phyloP scores from a whole-genome alignment of 2,329 filamentous ascomycete genomes.

The Hypoxylon sp. region DNA sequence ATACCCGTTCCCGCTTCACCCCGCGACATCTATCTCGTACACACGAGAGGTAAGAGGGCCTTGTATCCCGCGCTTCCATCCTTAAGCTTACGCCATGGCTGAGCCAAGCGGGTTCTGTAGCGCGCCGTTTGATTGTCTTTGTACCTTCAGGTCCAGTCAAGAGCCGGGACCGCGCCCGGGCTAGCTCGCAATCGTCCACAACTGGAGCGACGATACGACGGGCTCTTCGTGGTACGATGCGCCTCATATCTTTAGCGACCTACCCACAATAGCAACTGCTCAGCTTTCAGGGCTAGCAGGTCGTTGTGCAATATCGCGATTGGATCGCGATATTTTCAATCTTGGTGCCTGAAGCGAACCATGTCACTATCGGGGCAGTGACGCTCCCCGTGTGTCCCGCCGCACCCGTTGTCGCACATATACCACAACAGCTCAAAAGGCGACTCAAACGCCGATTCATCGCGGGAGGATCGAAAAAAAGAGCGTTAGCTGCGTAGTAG shows the following conservation, averaged over 20 bases:
- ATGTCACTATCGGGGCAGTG: slow-evolving; percentile 26
- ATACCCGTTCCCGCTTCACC: slow-evolving; percentile 9
- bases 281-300: neutral
- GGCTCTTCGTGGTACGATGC: neutral
- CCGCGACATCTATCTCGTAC: slow-evolving; percentile 12
- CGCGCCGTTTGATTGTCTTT: slow-evolving; percentile 4
- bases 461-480: slow-evolving; percentile 19
- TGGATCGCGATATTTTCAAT: slow-evolving; percentile 34
- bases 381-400: slow-evolving; percentile 12
- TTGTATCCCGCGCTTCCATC: neutral
- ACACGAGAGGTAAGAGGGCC: slow-evolving; percentile 1
- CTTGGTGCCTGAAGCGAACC: slow-evolving; percentile 27
- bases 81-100: slow-evolving; percentile 14
- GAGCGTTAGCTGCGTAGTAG: neutral
- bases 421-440: neutral
- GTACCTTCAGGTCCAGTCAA: slow-evolving; percentile 6
- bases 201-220: slow-evolving; percentile 8
- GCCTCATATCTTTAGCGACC: slow-evolving; percentile 14
- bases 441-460: slow-evolving; percentile 16
- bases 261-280: slow-evolving; percentile 11
- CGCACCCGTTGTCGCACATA: slow-evolving; percentile 28
- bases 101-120: slow-evolving; percentile 2
- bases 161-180: slow-evolving; percentile 15
- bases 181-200: slow-evolving; percentile 7
- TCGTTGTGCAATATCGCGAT: slow-evolving; percentile 13